Evolutionary conservation across 108 stramenopile species (phyloP).

Genomic region (Licmophora abbreviata): DNA sequence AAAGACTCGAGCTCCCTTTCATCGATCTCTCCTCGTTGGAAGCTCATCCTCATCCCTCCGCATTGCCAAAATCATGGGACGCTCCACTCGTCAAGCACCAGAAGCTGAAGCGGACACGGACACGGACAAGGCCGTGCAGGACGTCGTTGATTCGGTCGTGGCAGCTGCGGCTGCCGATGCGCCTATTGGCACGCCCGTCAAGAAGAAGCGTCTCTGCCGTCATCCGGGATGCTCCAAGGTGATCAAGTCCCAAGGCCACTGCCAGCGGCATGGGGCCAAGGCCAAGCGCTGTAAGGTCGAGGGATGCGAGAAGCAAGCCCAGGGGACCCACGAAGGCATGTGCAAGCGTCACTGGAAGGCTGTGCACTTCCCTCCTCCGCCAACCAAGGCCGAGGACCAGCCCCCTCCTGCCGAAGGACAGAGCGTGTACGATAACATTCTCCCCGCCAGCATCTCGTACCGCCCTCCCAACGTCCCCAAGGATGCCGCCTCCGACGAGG

Average conservation of each 20-base stretch:
- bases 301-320: constrained; percentile 53
- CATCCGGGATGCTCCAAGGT: constrained; percentile 41
- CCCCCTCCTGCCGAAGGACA: constrained; percentile 34
- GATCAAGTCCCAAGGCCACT: constrained; percentile 58
- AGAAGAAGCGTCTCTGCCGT: constrained; percentile 21
- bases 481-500: background rate
- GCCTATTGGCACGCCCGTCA: background rate
- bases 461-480: constrained; percentile 7
- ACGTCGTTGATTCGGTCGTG: background rate
- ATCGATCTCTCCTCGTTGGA: constrained; percentile 4
- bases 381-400: constrained; percentile 14
- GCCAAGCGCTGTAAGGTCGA: constrained; percentile 63
- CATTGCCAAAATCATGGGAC: too few relatives aligned
- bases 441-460: constrained; percentile 50
- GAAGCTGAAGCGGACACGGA: too few relatives aligned
- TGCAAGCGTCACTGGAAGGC: constrained; percentile 67
- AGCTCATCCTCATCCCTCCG: too few relatives aligned
- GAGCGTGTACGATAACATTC: constrained; percentile 50
- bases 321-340: constrained; percentile 33
- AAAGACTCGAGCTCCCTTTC: background rate
- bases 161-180: background rate
- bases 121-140: too few relatives aligned
- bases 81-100: too few relatives aligned
- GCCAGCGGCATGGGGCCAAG: constrained; percentile 67
- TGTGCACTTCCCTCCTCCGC: constrained; percentile 21